Evolutionary conservation across 2,329 filamentous ascomycete genomes (phyloP).

Genomic region (Aspergillus sp.): DNA sequence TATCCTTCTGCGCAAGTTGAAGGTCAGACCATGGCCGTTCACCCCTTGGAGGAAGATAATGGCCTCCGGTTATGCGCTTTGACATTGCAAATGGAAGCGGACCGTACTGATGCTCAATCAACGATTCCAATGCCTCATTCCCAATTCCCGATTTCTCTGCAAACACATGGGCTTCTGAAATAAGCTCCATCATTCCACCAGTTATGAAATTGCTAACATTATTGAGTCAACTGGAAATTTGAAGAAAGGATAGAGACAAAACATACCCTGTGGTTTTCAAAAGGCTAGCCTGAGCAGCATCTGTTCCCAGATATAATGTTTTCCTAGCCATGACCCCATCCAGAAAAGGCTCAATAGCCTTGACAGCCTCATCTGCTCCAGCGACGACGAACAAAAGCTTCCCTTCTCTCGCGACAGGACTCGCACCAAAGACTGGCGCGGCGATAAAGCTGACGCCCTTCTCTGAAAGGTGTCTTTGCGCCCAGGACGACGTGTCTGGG

Average conservation of each 20-base stretch:
- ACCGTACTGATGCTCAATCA: conserved; percentile 26
- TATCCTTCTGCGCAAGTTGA: conserved; percentile 48
- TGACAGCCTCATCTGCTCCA: neutral
- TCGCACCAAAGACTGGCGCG: neutral
- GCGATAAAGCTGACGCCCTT: neutral
- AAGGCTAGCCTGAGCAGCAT: conserved; percentile 1
- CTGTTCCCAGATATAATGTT: neutral
- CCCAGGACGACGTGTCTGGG: neutral
- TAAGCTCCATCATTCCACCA: conserved; percentile 19
- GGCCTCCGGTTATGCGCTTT: conserved; percentile 21
- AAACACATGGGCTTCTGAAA: conserved; percentile 26
- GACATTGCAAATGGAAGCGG: conserved; percentile 21
- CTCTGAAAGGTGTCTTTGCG: neutral
- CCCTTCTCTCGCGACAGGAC: neutral
- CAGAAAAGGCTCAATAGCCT: neutral
- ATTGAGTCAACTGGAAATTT: no score
- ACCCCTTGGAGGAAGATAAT: conserved; percentile 23
- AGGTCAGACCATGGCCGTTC: conserved; percentile 44
- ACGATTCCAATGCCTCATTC: conserved; percentile 17
- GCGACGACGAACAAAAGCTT: neutral
- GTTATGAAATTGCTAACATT: conserved; percentile 18
- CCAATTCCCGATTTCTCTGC: conserved; percentile 25
- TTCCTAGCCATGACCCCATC: conserved; percentile 3
- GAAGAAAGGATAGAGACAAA: no score
- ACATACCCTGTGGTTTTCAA: conserved; percentile 3